Percentiles rank a stretch among this genome's conserved stretches.
Conservation (phyloP, 106 monocot genomes). For the Amphibolis antarctica region DNA sequence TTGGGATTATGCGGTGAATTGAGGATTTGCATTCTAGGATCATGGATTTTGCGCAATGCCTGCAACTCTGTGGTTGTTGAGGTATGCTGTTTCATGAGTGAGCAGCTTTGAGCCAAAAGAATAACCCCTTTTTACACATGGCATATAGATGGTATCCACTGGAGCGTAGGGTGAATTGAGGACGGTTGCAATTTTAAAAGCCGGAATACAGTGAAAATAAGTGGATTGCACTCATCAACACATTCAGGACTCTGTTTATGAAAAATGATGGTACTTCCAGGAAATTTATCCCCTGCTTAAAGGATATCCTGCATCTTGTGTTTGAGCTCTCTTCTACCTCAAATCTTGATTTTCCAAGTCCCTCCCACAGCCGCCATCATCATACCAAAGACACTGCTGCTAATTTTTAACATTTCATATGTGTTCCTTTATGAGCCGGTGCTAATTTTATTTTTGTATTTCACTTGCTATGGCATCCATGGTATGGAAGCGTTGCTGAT, state of each 20-base stretch:
- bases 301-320: not conserved
- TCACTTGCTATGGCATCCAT: not conserved
- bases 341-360: not conserved
- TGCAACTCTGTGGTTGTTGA: conserved; percentile 20
- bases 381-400: not conserved
- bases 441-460: not conserved
- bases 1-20: conserved; percentile 43
- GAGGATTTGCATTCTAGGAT: conserved; percentile 47
- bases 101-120: conserved; percentile 15
- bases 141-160: conserved; percentile 2
- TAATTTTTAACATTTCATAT: not conserved
- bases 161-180: conserved; percentile 1
- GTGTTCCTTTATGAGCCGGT: not conserved
- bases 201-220: not conserved
- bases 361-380: not conserved
- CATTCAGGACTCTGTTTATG: conserved; percentile 6
- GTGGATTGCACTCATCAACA: not conserved
- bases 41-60: conserved; percentile 27
- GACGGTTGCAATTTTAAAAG: conserved; percentile 2
- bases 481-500: not conserved
- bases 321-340: not conserved
- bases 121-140: conserved; percentile 2
- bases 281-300: not conserved
- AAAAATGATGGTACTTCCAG: conserved; percentile 3
- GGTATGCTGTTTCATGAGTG: conserved; percentile 20